Evolutionary conservation across 495 filamentous ascomycete species (phyloP).

Genomic region (Glarea lozoyensis): DNA sequence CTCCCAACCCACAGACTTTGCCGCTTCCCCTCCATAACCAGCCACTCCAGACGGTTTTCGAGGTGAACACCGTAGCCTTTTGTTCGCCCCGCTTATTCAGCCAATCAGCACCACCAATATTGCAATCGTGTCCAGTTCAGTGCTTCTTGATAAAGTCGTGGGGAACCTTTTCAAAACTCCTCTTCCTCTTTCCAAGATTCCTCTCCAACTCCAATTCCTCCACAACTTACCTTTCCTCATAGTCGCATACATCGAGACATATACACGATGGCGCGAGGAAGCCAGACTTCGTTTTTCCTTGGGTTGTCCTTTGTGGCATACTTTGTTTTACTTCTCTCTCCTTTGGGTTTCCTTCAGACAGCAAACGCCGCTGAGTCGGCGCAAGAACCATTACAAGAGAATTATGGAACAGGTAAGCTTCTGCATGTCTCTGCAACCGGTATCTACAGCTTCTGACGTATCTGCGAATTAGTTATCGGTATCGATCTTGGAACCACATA

Average conservation of each 20-base stretch:
- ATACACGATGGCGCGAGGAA: constrained; percentile 43
- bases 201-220: constrained; percentile 1
- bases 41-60: too few relatives aligned
- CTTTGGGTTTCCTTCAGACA: constrained; percentile 59
- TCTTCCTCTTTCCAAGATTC: constrained; percentile 1
- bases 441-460: constrained; percentile 7
- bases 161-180: not conserved
- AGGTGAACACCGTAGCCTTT: too few relatives aligned
- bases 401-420: constrained; percentile 61
- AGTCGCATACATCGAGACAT: constrained; percentile 11
- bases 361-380: constrained; percentile 61
- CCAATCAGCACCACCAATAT: too few relatives aligned
- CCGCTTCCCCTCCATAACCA: too few relatives aligned
- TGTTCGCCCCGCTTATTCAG: too few relatives aligned
- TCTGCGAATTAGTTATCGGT: constrained; percentile 61
- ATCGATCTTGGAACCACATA: constrained; percentile 99
- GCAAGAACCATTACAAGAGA: constrained; percentile 51
- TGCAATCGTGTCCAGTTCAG: not conserved
- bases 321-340: constrained; percentile 72
- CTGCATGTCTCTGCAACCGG: not conserved
- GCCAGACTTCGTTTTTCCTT: constrained; percentile 41
- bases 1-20: too few relatives aligned
- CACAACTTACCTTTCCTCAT: constrained; percentile 1
- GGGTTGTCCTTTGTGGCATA: constrained; percentile 69
- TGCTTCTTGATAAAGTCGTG: constrained; percentile 17